Percentiles rank a stretch among this genome's conserved stretches.
These are phyloP conservation scores for Colletotrichum cuscutae DNA, from an alignment of 2,329 filamentous ascomycete species.

Conservation along the genomic window DNA sequence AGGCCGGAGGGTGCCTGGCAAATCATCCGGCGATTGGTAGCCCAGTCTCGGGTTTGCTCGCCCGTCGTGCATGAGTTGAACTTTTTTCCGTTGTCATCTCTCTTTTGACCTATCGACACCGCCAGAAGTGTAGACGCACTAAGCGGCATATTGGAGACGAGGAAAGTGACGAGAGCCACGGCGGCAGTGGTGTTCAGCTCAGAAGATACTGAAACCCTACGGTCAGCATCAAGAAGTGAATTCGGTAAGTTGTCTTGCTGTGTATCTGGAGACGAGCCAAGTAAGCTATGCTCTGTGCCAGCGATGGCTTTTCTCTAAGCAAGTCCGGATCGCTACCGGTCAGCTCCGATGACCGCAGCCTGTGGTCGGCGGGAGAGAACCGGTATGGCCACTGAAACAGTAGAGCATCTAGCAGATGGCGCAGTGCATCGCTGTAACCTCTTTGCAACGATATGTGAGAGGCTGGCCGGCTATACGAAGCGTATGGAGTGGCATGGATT, in stretches of 20 bases:
- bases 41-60: constrained; percentile 29
- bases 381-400: background rate
- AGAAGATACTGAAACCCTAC: background rate
- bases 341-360: background rate
- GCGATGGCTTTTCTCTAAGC: background rate
- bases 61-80: constrained; percentile 24
- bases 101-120: background rate
- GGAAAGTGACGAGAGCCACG: background rate
- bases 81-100: constrained; percentile 2
- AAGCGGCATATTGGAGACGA: background rate
- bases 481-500: background rate
- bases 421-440: background rate
- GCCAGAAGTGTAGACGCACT: background rate
- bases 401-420: background rate
- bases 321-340: background rate
- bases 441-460: background rate
- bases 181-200: background rate
- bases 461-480: background rate
- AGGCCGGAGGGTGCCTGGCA: constrained; percentile 25
- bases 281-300: background rate
- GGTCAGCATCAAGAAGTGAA: constrained; percentile 6
- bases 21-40: constrained; percentile 24
- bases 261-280: background rate
- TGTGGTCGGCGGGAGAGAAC: background rate
- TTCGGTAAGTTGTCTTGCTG: background rate